Evolutionary conservation across 83 land plant species (phyloP).

Genomic region (Picea abies): DNA sequence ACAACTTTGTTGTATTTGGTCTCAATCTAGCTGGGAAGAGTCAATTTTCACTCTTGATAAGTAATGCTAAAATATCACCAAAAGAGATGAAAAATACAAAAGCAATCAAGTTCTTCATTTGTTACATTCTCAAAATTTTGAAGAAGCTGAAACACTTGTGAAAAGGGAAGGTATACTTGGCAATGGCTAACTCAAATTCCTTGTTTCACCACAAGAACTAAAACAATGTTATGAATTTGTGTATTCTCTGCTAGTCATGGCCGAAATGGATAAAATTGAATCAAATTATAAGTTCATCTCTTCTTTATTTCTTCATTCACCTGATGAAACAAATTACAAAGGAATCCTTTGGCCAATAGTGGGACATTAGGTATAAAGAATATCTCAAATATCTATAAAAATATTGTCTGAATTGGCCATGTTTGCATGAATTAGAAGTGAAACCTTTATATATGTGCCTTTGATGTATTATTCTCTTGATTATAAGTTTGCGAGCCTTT

Average conservation of each 20-base stretch:
- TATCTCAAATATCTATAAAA: constrained; percentile 27
- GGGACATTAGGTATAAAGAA: constrained; percentile 25
- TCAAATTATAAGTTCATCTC: constrained; percentile 21
- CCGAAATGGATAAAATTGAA: constrained; percentile 28
- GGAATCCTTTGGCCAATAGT: neutral
- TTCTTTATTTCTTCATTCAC: constrained; percentile 20
- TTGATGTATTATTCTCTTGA: no score
- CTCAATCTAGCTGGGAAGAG: no score
- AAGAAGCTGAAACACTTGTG: constrained; percentile 35
- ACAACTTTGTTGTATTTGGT: no score
- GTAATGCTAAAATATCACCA: no score
- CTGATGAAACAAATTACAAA: neutral
- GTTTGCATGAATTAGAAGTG: constrained; percentile 34
- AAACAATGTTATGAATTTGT: constrained; percentile 26
- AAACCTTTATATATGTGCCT: no score
- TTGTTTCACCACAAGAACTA: constrained; percentile 34
- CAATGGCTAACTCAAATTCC: constrained; percentile 30
- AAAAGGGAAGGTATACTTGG: constrained; percentile 35
- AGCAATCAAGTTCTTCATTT: no score
- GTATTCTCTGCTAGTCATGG: constrained; percentile 31
- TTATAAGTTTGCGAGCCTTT: no score
- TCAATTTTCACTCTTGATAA: no score
- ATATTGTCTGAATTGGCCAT: constrained; percentile 25
- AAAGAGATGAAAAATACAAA: no score
- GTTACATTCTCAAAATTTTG: no score